phyloP scores from a whole-genome alignment of 768 basidiomycete species.

The Kwoniella botswanensis region DNA sequence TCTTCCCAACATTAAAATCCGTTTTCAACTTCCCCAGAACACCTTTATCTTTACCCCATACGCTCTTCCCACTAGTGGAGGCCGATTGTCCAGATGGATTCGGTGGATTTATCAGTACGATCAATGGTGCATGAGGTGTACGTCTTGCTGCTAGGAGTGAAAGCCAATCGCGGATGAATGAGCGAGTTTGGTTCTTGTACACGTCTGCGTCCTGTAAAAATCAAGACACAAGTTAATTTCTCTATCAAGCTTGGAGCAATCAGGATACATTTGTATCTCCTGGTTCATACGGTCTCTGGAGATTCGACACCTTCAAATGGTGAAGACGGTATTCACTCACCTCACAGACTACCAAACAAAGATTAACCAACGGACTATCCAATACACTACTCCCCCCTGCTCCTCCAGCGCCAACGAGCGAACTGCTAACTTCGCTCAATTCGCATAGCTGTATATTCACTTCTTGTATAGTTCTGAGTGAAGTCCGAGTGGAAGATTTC shows the following conservation, averaged over 20 bases:
- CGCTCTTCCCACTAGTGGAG: constrained; percentile 61
- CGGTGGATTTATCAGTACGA: constrained; percentile 78
- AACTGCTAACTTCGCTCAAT: constrained; percentile 32
- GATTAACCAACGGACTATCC: constrained; percentile 82
- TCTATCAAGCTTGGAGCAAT: too few relatives aligned
- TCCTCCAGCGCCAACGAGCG: not conserved
- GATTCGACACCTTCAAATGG: not conserved
- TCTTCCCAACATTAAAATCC: constrained; percentile 88
- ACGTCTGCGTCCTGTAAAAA: constrained; percentile 67
- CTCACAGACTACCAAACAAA: constrained; percentile 87
- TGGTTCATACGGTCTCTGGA: too few relatives aligned
- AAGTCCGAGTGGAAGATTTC: constrained; percentile 75
- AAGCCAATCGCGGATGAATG: constrained; percentile 94
- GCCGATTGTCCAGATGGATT: constrained; percentile 14
- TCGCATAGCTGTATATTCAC: constrained; percentile 74
- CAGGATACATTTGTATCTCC: too few relatives aligned
- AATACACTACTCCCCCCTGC: constrained; percentile 70
- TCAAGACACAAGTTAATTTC: too few relatives aligned
- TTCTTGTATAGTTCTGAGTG: constrained; percentile 84
- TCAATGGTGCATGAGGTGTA: constrained; percentile 90
- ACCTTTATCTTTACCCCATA: constrained; percentile 79
- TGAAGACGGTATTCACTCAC: constrained; percentile 61
- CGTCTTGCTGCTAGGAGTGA: constrained; percentile 62
- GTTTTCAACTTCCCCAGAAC: constrained; percentile 85
- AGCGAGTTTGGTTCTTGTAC: constrained; percentile 77